Evolutionary conservation across 768 basidiomycete genomes (phyloP).

Genomic region (Boletus bicolor): DNA sequence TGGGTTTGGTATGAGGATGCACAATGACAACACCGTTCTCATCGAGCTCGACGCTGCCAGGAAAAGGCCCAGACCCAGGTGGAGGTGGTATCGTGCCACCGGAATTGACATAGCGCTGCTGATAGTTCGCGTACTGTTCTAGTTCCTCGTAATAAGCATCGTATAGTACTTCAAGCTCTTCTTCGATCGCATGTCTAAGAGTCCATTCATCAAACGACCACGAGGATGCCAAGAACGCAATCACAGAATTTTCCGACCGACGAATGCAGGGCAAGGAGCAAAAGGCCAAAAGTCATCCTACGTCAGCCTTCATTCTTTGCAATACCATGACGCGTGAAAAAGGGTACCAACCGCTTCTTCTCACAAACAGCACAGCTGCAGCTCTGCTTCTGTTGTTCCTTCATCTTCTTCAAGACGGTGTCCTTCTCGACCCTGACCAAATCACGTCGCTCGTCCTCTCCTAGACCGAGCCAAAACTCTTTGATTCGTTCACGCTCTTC

Average conservation of each 20-base stretch:
- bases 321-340: constrained; percentile 25
- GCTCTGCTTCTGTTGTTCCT: constrained; percentile 96
- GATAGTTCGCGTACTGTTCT: constrained; percentile 97
- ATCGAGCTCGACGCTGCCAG: no score
- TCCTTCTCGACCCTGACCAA: constrained; percentile 99
- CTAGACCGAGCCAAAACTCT: constrained; percentile 95
- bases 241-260: constrained; percentile 10
- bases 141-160: constrained; percentile 99
- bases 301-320: constrained; percentile 19
- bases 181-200: constrained; percentile 91
- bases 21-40: no score
- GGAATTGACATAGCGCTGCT: constrained; percentile 91
- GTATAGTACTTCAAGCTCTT: constrained; percentile 99
- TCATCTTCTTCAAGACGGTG: constrained; percentile 97
- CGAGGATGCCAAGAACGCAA: background rate
- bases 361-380: constrained; percentile 97
- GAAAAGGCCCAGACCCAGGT: constrained; percentile 46
- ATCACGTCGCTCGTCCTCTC: constrained; percentile 84
- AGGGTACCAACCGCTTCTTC: constrained; percentile 79
- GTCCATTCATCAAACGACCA: constrained; percentile 15
- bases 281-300: constrained; percentile 22
- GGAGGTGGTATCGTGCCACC: constrained; percentile 89
- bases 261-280: constrained; percentile 13
- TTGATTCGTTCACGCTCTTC: constrained; percentile 98
- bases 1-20: constrained; percentile 18